Conservation (phyloP, 1,284 basidiomycete species). For the Boletellus deceptivus region DNA sequence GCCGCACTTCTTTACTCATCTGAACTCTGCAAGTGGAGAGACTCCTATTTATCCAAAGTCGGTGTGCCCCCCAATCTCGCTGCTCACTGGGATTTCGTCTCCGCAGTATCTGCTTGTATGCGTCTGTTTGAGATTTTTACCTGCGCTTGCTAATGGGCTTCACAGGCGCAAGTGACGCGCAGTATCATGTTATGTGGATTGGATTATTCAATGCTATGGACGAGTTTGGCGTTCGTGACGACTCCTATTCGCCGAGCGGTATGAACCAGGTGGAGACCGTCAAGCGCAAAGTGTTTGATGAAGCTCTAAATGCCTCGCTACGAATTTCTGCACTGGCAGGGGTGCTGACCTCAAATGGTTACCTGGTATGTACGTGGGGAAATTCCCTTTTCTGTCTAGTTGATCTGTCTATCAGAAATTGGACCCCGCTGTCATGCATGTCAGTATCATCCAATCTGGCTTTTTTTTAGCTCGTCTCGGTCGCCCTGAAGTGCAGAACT, state of each 20-base stretch:
- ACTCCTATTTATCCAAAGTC: conserved; percentile 70
- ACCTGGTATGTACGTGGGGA: conserved; percentile 53
- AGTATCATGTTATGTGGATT: conserved; percentile 90
- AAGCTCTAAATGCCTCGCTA: conserved; percentile 80
- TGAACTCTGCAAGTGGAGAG: conserved; percentile 73
- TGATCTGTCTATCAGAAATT: conserved; percentile 48
- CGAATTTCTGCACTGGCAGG: conserved; percentile 83
- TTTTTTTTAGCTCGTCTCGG: conserved; percentile 78
- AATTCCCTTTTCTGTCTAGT: conserved; percentile 2
- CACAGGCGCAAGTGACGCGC: conserved; percentile 81
- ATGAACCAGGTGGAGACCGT: conserved; percentile 58
- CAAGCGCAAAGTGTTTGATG: conserved; percentile 70
- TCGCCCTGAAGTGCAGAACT: conserved; percentile 76
- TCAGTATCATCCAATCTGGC: conserved; percentile 80
- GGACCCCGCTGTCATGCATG: conserved; percentile 83
- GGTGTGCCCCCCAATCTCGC: conserved; percentile 85
- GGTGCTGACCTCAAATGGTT: conserved; percentile 80
- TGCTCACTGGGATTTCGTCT: conserved; percentile 86
- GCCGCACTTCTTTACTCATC: conserved; percentile 57
- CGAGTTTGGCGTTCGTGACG: conserved; percentile 79
- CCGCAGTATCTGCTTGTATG: conserved; percentile 71
- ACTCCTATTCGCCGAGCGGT: conserved; percentile 34
- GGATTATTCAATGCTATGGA: conserved; percentile 75
- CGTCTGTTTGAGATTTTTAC: conserved; percentile 16
- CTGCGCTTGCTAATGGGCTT: conserved; percentile 32